A percentile compares a stretch with the other conserved stretches of the same genome.
Conservation (phyloP, 2,329 filamentous ascomycete species). For the Rhexocercosporidium sp. region DNA sequence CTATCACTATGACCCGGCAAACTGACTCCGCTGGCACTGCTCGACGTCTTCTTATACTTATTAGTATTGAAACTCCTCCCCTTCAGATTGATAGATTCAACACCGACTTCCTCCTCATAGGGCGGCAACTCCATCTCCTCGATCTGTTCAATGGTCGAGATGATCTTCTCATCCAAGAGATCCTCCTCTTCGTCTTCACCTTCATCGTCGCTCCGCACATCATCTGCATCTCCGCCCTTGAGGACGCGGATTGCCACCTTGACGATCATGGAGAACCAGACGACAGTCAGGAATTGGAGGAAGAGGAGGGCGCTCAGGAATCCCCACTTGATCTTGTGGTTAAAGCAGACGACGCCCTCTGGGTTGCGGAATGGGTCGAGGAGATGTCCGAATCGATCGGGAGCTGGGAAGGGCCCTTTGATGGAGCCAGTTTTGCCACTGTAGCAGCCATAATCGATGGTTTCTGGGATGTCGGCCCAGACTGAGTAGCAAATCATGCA, state of each 20-base stretch:
- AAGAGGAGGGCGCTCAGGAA: constrained; percentile 80
- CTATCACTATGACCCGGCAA: constrained; percentile 41
- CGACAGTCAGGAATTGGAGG: constrained; percentile 78
- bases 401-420: constrained; percentile 56
- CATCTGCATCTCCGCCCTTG: constrained; percentile 77
- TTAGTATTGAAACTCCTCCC: constrained; percentile 42
- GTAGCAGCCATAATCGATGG: constrained; percentile 76
- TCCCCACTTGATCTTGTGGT: constrained; percentile 71
- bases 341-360: constrained; percentile 80
- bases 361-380: constrained; percentile 75
- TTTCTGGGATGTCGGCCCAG: constrained; percentile 65
- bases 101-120: constrained; percentile 77
- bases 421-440: constrained; percentile 60
- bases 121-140: constrained; percentile 42
- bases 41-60: constrained; percentile 38
- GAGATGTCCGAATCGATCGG: constrained; percentile 64
- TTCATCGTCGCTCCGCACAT: constrained; percentile 87
- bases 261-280: constrained; percentile 91
- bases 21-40: constrained; percentile 41
- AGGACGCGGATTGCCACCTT: constrained; percentile 82
- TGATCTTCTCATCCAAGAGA: constrained; percentile 47
- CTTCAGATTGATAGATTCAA: constrained; percentile 71
- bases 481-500: constrained; percentile 82
- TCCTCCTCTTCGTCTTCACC: constrained; percentile 67
- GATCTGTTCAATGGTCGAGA: constrained; percentile 17